phyloP scores from a whole-genome alignment of 2,329 filamentous ascomycete genomes.

The Colletotrichum limetticola region DNA sequence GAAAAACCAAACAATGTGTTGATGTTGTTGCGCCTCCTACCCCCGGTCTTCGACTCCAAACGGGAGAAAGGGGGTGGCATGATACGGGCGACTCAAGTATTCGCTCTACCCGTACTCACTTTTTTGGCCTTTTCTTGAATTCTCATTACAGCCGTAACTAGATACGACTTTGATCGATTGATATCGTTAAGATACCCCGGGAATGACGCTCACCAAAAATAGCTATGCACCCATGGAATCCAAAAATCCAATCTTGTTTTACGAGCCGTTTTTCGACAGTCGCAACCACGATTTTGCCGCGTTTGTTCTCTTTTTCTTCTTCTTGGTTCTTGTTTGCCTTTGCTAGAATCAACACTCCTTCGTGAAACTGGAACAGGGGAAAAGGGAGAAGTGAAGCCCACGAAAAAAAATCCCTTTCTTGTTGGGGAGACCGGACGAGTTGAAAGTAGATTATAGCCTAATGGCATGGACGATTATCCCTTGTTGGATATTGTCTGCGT shows the following conservation, averaged over 20 bases:
- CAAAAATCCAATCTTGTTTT: neutral
- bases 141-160: neutral
- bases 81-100: neutral
- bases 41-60: conserved; percentile 3
- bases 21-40: neutral
- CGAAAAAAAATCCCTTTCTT: too few relatives aligned
- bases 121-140: too few relatives aligned
- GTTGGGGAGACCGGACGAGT: too few relatives aligned
- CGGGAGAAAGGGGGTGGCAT: neutral
- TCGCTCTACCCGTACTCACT: too few relatives aligned
- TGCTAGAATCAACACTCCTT: too few relatives aligned
- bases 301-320: neutral
- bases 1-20: neutral
- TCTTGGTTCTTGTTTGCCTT: neutral
- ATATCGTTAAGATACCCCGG: neutral
- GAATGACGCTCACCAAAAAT: neutral
- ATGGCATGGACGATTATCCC: too few relatives aligned
- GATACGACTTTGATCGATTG: neutral
- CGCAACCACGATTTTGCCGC: neutral
- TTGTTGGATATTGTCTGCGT: too few relatives aligned
- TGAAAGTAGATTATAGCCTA: too few relatives aligned
- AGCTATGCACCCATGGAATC: neutral
- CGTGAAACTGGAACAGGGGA: too few relatives aligned
- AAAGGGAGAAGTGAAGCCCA: too few relatives aligned
- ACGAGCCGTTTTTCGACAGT: neutral